These are phyloP conservation scores for Zizania latifolia DNA, from an alignment of 176 grass and related monocot genomes.

Conservation along the genomic window DNA sequence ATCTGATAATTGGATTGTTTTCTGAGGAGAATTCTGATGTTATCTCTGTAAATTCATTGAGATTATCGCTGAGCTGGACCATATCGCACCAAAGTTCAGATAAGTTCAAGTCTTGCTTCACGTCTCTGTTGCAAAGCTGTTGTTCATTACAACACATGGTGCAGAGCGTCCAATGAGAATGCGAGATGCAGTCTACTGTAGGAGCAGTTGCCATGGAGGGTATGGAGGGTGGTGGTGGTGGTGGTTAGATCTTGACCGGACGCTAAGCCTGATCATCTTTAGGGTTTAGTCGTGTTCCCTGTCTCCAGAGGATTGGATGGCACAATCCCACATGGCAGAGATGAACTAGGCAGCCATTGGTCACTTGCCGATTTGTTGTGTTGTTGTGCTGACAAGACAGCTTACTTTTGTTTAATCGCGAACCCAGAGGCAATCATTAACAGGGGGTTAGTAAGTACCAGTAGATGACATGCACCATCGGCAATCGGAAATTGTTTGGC, in stretches of 20 bases:
- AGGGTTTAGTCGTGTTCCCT: background rate
- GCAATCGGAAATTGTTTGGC: background rate
- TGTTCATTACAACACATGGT: too few relatives aligned
- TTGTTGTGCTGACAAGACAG: background rate
- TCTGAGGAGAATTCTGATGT: background rate
- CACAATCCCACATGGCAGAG: conserved; percentile 9
- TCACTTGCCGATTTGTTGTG: background rate
- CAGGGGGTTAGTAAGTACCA: background rate
- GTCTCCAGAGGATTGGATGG: background rate
- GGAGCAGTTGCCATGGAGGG: background rate
- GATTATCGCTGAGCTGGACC: too few relatives aligned
- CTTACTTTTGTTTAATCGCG: conserved; percentile 1
- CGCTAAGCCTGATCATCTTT: conserved; percentile 15
- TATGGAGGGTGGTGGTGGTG: conserved; percentile 8
- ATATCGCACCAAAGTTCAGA: too few relatives aligned
- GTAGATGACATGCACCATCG: conserved; percentile 3
- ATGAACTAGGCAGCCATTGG: background rate
- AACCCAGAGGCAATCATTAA: conserved; percentile 38
- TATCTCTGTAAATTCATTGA: too few relatives aligned
- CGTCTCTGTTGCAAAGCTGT: too few relatives aligned
- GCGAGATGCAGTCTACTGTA: conserved; percentile 31
- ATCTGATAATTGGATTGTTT: background rate
- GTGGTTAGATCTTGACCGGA: conserved; percentile 67
- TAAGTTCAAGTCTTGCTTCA: too few relatives aligned
- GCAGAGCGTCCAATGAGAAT: background rate